phyloP scores from a whole-genome alignment of 192 early-diverging fungal species.

The Phycomyces blakesleeanus region DNA sequence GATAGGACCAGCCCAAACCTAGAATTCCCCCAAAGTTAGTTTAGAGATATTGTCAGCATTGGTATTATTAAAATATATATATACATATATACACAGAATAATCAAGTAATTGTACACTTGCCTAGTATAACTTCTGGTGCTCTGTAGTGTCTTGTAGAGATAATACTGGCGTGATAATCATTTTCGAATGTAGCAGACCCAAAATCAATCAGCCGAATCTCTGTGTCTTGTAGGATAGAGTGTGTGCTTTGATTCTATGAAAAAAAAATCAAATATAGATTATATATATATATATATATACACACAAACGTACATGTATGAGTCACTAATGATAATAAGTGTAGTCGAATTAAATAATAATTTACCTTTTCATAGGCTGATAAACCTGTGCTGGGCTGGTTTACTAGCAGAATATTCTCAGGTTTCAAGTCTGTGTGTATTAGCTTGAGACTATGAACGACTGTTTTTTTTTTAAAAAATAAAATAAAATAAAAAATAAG shows the following conservation, averaged over 20 bases:
- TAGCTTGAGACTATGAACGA: constrained; percentile 79
- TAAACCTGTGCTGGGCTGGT: constrained; percentile 22
- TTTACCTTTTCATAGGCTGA: constrained; percentile 9
- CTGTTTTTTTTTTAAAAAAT: too few relatives aligned
- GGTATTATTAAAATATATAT: too few relatives aligned
- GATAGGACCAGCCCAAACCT: constrained; percentile 88
- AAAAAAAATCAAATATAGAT: neutral
- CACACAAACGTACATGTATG: too few relatives aligned
- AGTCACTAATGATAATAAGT: too few relatives aligned
- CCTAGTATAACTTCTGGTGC: constrained; percentile 96
- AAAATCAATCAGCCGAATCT: constrained; percentile 94
- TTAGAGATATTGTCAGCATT: too few relatives aligned
- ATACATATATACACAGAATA: neutral
- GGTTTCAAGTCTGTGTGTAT: constrained; percentile 98
- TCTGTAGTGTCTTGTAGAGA: constrained; percentile 93
- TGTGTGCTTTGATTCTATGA: constrained; percentile 28
- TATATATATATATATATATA: too few relatives aligned
- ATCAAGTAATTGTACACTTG: constrained; percentile 1
- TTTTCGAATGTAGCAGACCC: constrained; percentile 91
- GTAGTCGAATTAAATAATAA: neutral
- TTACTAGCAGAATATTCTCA: constrained; percentile 82
- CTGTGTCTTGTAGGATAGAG: constrained; percentile 49
- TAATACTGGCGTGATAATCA: constrained; percentile 88
- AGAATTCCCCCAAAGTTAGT: too few relatives aligned
- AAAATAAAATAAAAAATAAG: too few relatives aligned